phyloP scores from a whole-genome alignment of 2,329 filamentous ascomycete genomes.

The Penicillium crustosum region DNA sequence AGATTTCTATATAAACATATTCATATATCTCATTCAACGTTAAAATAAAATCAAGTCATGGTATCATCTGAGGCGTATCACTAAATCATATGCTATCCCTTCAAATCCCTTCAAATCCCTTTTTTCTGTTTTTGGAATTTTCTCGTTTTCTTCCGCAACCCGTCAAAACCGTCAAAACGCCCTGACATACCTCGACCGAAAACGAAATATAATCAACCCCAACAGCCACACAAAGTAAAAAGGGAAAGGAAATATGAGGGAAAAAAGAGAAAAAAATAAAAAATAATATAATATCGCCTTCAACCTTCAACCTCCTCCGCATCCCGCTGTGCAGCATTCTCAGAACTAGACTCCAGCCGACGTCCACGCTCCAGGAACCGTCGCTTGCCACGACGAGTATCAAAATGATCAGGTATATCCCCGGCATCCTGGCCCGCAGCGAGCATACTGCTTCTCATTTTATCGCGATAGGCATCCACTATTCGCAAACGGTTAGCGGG shows the following conservation, averaged over 20 bases:
- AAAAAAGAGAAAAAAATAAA: background rate
- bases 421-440: constrained; percentile 72
- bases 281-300: background rate
- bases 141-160: background rate
- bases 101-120: too few species aligned
- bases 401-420: constrained; percentile 77
- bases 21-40: background rate
- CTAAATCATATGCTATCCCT: background rate
- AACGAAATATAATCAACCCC: background rate
- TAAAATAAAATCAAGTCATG: background rate
- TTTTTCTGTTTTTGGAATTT: background rate
- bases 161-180: constrained; percentile 1
- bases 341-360: constrained; percentile 15
- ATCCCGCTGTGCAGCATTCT: constrained; percentile 33
- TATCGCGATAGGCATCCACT: constrained; percentile 95
- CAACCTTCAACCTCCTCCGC: constrained; percentile 42
- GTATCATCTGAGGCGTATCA: constrained; percentile 3
- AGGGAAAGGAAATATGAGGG: background rate
- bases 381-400: constrained; percentile 83
- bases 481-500: constrained; percentile 9
- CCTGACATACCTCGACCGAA: background rate
- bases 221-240: background rate
- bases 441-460: constrained; percentile 80
- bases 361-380: constrained; percentile 59
- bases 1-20: background rate